These are phyloP conservation scores for Apiotrichum brassicae DNA, from an alignment of 1,284 basidiomycete species.

Conservation along the genomic window DNA sequence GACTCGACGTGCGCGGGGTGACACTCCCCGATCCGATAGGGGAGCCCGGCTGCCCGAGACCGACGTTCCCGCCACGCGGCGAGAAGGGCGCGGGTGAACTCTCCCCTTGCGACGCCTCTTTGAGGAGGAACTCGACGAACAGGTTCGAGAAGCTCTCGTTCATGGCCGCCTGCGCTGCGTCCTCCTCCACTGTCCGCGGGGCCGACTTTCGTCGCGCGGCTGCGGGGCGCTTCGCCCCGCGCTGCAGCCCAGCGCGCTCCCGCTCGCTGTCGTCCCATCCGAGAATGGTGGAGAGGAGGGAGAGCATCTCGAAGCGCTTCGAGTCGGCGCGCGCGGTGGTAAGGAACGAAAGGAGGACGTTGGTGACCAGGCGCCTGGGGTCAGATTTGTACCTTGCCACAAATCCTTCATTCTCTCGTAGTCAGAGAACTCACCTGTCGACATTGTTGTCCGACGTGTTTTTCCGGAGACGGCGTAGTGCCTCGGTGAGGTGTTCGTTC, in stretches of 20 bases:
- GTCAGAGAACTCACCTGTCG: slow-evolving; percentile 54
- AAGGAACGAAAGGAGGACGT: slow-evolving; percentile 88
- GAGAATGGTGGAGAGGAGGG: slow-evolving; percentile 77
- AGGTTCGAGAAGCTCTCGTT: slow-evolving; percentile 75
- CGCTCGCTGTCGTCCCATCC: slow-evolving; percentile 85
- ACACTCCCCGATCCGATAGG: slow-evolving; percentile 9
- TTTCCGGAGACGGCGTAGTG: slow-evolving; percentile 81
- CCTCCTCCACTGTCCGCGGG: slow-evolving; percentile 38
- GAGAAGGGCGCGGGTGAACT: background rate
- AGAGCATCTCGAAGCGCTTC: slow-evolving; percentile 95
- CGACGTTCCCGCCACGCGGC: background rate
- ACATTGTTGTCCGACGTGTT: slow-evolving; percentile 83
- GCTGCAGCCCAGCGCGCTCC: slow-evolving; percentile 81
- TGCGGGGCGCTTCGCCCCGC: slow-evolving; percentile 33
- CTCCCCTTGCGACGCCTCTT: slow-evolving; percentile 61
- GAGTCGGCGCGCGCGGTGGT: slow-evolving; percentile 81
- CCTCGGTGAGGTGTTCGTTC: slow-evolving; percentile 96
- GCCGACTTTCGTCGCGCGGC: slow-evolving; percentile 58
- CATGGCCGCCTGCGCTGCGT: slow-evolving; percentile 44
- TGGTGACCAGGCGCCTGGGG: slow-evolving; percentile 76
- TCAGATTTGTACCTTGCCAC: background rate
- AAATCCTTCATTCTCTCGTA: background rate
- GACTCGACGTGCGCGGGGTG: slow-evolving; percentile 3
- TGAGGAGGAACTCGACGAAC: slow-evolving; percentile 92
- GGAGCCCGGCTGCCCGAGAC: background rate